Conservation (phyloP, 192 early-diverging fungal genomes). For the Entrophospora sp. region DNA sequence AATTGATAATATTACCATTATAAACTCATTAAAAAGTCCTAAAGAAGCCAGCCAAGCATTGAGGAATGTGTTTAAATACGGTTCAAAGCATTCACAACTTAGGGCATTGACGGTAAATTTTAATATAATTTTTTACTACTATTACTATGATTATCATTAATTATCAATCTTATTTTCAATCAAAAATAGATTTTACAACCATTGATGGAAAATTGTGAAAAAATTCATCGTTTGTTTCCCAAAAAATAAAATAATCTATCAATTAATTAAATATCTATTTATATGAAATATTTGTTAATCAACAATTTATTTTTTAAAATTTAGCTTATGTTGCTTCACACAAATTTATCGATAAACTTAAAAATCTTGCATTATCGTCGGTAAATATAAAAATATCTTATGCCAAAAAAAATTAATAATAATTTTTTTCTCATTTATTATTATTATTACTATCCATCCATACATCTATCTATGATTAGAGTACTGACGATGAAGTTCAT, state of each 20-base stretch:
- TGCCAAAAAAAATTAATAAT: background rate
- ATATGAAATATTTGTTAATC: too few relatives aligned
- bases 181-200: conserved; percentile 6
- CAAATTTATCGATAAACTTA: conserved; percentile 7
- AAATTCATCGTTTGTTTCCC: background rate
- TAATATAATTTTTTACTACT: background rate
- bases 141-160: background rate
- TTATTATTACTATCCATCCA: background rate
- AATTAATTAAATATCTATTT: background rate
- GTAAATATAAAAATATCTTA: background rate
- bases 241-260: background rate
- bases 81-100: conserved; percentile 7
- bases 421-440: background rate
- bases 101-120: background rate
- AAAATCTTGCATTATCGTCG: background rate
- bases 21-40: background rate
- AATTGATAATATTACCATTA: background rate
- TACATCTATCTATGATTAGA: too few relatives aligned
- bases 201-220: conserved; percentile 3
- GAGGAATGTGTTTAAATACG: conserved; percentile 5
- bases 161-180: background rate
- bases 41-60: conserved; percentile 15
- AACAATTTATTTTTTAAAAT: background rate
- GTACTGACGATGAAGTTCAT: conserved; percentile 3
- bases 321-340: background rate